Base-by-base conservation (phyloP, 345 rosid species). In the Erodium maritimum region DNA sequence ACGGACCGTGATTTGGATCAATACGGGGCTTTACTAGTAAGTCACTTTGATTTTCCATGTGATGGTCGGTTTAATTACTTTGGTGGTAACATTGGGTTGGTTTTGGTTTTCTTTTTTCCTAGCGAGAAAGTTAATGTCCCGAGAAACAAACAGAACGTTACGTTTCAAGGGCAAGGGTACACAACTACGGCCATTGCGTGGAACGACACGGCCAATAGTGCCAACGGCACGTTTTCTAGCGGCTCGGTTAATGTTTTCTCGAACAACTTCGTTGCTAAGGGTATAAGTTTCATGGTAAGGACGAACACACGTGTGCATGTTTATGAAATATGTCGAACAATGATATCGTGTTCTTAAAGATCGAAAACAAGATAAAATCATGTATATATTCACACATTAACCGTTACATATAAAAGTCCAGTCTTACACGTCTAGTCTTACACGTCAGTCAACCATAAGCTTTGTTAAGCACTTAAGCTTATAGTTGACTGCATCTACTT, bases 121-220 rank as follows among this genome's bases (percentile, higher is more conserved):
- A 88, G 96, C 51, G 98, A 91, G 71, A 91, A 88, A 67, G 90
- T 88, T 2, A 62, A 42, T n/a, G 52, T 91, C 54, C 88, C 75
- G 17, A 79, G 42, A 71, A 72, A 73, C 22, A 91, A 86, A 67
- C 95, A 78, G 10, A 91, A 88, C 57, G 68, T 91, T 34, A 91
- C 95, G 55, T 81, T 91, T 42, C 95, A 86, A 76, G 98, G 98
- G 59, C 96, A 86, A 78, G 93, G 95, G 54, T 86, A 77, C 54
- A 72, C 79, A 50, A 73, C 80, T 11, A 88, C 98, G 42, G 91
- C 96, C 17, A 82, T 88, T 57, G 88, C 73, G 19, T 91, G 98
- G 98, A 86, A 86, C 21, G 89, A 84, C 64, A 88, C 95, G 3
- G 96, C 96, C 17, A 77, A 65, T 45, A 84, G 96, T 20, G 75